Conservation (phyloP, 2,329 filamentous ascomycete species). For the Fusarium setosum region DNA sequence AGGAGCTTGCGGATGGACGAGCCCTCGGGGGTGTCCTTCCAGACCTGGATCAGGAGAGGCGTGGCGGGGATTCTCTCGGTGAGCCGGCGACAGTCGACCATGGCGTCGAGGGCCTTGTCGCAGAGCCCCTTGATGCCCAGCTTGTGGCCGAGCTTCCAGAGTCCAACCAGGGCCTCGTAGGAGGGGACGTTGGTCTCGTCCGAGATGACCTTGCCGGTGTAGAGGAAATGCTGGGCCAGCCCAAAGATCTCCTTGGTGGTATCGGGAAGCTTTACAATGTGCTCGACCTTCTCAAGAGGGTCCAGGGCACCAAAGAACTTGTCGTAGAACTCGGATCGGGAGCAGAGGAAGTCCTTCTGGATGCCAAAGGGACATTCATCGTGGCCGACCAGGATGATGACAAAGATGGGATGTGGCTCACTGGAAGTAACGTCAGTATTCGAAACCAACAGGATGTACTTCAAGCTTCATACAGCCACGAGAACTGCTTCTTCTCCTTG, state of each 20-base stretch:
- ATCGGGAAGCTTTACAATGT: constrained; percentile 62
- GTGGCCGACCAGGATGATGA: constrained; percentile 64
- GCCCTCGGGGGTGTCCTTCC: constrained; percentile 70
- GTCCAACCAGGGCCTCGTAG: constrained; percentile 65
- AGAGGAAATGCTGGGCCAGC: constrained; percentile 66
- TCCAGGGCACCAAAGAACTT: constrained; percentile 54
- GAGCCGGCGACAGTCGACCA: constrained; percentile 65
- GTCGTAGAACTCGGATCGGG: constrained; percentile 61
- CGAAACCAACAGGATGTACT: neutral
- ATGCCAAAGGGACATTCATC: constrained; percentile 66
- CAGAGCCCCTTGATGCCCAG: constrained; percentile 67
- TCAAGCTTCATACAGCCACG: constrained; percentile 52
- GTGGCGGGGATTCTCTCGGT: constrained; percentile 68
- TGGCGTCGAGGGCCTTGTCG: constrained; percentile 65
- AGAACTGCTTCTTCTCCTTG: constrained; percentile 44
- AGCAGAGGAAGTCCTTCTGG: constrained; percentile 68
- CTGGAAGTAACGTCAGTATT: constrained; percentile 46
- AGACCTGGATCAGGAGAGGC: constrained; percentile 69
- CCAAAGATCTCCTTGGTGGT: constrained; percentile 63
- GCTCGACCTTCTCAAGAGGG: constrained; percentile 56
- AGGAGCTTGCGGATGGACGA: constrained; percentile 69
- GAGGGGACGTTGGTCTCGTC: constrained; percentile 56
- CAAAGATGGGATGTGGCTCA: constrained; percentile 66
- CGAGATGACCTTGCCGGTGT: constrained; percentile 60
- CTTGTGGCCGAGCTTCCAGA: constrained; percentile 67